Evolutionary conservation across 2,329 filamentous ascomycete species (phyloP).

Genomic region (Sarocladiaceae sp.): DNA sequence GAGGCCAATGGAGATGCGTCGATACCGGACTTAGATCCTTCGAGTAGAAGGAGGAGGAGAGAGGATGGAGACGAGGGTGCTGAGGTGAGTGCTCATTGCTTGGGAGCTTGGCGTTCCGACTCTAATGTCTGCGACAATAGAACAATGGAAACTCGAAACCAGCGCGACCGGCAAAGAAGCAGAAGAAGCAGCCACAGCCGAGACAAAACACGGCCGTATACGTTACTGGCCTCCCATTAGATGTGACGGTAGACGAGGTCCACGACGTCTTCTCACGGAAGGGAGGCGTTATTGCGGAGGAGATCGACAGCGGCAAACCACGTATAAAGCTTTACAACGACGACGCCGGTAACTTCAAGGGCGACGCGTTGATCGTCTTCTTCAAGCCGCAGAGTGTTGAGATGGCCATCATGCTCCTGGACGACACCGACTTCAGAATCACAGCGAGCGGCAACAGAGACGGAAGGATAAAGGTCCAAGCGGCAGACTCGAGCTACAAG

Average conservation of each 20-base stretch:
- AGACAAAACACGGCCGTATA: slow-evolving; percentile 86
- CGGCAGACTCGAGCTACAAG: slow-evolving; percentile 89
- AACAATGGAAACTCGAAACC: slow-evolving; percentile 31
- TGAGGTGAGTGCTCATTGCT: slow-evolving; percentile 17
- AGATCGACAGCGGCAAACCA: slow-evolving; percentile 81
- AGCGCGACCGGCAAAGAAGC: slow-evolving; percentile 38
- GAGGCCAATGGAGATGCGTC: slow-evolving; percentile 17
- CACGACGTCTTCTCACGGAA: slow-evolving; percentile 76
- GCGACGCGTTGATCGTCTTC: slow-evolving; percentile 88
- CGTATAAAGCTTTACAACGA: slow-evolving; percentile 93
- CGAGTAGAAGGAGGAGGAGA: slow-evolving; percentile 3
- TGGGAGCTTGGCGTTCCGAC: not conserved
- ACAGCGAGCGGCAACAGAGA: slow-evolving; percentile 43
- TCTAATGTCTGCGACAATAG: slow-evolving; percentile 18
- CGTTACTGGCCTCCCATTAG: slow-evolving; percentile 79
- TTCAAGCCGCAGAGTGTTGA: slow-evolving; percentile 93
- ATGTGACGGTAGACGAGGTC: slow-evolving; percentile 77
- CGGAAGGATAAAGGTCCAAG: slow-evolving; percentile 74
- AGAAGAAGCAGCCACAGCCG: slow-evolving; percentile 44
- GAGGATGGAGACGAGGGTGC: slow-evolving; percentile 6
- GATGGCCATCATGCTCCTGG: slow-evolving; percentile 74
- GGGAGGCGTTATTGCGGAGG: slow-evolving; percentile 88
- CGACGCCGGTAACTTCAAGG: slow-evolving; percentile 80
- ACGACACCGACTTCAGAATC: slow-evolving; percentile 77
- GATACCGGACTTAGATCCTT: not conserved